Evolutionary conservation across 768 basidiomycete genomes (phyloP).

Genomic region (Nevesoporus exiguus): DNA sequence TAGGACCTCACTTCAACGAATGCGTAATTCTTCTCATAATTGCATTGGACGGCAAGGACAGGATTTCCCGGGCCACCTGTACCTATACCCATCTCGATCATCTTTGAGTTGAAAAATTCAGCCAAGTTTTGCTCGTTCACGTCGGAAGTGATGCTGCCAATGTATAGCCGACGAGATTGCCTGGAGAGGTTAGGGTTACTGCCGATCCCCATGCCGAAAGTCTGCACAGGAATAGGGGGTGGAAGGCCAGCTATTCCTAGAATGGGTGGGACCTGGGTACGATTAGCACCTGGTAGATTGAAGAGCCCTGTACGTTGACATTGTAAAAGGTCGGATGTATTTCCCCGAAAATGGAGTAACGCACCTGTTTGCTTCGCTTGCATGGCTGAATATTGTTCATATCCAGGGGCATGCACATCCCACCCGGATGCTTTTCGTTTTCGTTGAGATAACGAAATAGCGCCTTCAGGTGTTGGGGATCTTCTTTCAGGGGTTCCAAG

Average conservation of each 20-base stretch:
- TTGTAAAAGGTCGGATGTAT: constrained; percentile 7
- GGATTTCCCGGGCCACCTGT: constrained; percentile 85
- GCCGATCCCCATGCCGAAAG: constrained; percentile 83
- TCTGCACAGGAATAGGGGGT: constrained; percentile 78
- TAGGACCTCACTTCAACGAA: constrained; percentile 83
- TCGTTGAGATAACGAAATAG: constrained; percentile 77
- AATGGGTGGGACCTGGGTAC: constrained; percentile 82
- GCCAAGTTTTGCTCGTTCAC: constrained; percentile 91
- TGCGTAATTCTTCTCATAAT: constrained; percentile 98
- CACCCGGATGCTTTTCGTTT: constrained; percentile 89
- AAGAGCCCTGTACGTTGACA: constrained; percentile 66
- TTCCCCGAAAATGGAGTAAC: constrained; percentile 10
- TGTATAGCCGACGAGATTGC: constrained; percentile 93
- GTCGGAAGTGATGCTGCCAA: constrained; percentile 93
- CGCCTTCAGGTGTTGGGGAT: constrained; percentile 88
- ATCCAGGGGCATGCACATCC: constrained; percentile 95
- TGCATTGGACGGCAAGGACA: constrained; percentile 91
- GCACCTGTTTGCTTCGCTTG: constrained; percentile 98
- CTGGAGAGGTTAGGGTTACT: constrained; percentile 86
- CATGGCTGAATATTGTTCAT: constrained; percentile 90
- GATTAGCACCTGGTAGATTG: constrained; percentile 93
- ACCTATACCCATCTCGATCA: constrained; percentile 88
- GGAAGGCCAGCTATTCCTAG: constrained; percentile 78
- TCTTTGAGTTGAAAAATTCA: constrained; percentile 94
- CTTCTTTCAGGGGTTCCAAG: constrained; percentile 72